These are phyloP conservation scores for Colletotrichum lentis DNA, from an alignment of 2,329 filamentous ascomycete species.

Conservation along the genomic window DNA sequence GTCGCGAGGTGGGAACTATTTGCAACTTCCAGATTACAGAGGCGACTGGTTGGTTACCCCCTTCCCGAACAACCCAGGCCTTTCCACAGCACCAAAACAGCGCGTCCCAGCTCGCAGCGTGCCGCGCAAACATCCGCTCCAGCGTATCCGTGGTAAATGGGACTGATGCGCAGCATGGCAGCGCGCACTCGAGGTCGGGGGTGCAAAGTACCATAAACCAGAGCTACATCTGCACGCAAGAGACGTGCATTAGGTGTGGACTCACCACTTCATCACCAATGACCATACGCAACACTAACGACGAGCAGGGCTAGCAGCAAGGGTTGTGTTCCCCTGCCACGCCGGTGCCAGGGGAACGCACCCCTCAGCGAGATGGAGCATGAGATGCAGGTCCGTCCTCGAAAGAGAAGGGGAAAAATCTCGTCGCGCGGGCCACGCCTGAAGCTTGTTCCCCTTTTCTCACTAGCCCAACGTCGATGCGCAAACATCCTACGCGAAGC, in stretches of 20 bases:
- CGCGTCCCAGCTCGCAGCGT: slow-evolving; percentile 8
- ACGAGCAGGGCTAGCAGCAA: slow-evolving; percentile 31
- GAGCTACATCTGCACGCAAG: slow-evolving; percentile 6
- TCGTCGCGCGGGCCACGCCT: slow-evolving; percentile 35
- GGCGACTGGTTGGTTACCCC: not conserved
- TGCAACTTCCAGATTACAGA: slow-evolving; percentile 12
- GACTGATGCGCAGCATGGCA: not conserved
- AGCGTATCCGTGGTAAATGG: not conserved
- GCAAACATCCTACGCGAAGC: slow-evolving; percentile 29
- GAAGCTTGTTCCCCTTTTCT: slow-evolving; percentile 38
- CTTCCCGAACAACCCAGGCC: slow-evolving; percentile 14
- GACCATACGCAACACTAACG: slow-evolving; percentile 11
- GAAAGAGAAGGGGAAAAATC: slow-evolving; percentile 20
- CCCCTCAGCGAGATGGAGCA: slow-evolving; percentile 30
- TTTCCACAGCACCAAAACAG: not conserved
- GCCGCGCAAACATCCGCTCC: not conserved
- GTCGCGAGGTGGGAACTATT: slow-evolving; percentile 8
- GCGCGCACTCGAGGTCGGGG: slow-evolving; percentile 6
- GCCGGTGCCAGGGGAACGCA: slow-evolving; percentile 36
- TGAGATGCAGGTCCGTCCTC: slow-evolving; percentile 30
- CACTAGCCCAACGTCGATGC: slow-evolving; percentile 36
- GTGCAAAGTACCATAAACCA: not conserved
- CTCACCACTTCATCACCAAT: not conserved
- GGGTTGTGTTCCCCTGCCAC: slow-evolving; percentile 12
- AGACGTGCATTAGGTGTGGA: slow-evolving; percentile 3